These are phyloP conservation scores for Coemansia furcata DNA, from an alignment of 192 early-diverging fungal genomes.

Conservation along the genomic window DNA sequence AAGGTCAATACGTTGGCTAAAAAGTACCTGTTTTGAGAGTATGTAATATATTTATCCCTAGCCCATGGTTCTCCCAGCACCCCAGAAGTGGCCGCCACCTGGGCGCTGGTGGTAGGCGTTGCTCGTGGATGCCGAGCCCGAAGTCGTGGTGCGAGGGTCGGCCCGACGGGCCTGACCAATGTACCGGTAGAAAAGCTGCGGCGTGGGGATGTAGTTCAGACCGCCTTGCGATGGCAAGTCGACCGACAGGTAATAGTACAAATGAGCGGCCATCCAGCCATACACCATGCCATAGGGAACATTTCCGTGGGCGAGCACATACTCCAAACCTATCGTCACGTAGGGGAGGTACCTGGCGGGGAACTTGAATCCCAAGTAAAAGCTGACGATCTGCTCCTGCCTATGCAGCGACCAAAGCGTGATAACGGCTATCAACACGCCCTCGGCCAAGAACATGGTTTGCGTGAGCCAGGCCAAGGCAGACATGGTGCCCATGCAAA, in stretches of 20 bases:
- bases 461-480: conserved; percentile 27
- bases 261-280: conserved; percentile 67
- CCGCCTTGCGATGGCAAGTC: conserved; percentile 68
- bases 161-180: conserved; percentile 45
- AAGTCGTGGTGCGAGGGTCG: conserved; percentile 8
- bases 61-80: conserved; percentile 50
- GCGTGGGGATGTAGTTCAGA: conserved; percentile 64
- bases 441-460: conserved; percentile 25
- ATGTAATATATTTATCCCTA: conserved; percentile 6
- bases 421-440: conserved; percentile 61
- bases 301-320: conserved; percentile 38
- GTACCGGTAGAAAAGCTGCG: conserved; percentile 55
- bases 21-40: conserved; percentile 63
- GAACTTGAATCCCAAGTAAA: conserved; percentile 75
- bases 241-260: conserved; percentile 72
- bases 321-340: conserved; percentile 62
- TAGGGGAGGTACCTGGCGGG: conserved; percentile 76
- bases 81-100: conserved; percentile 56
- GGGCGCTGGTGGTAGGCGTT: conserved; percentile 25
- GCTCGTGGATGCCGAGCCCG: conserved; percentile 16
- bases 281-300: conserved; percentile 56
- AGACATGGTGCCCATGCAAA: conserved; percentile 39
- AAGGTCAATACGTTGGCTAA: conserved; percentile 74
- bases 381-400: conserved; percentile 57
- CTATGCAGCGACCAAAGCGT: conserved; percentile 77